Percentiles rank a stretch among this genome's conserved stretches.
Evolutionary conservation across 164 flowering plant genomes (phyloP).

Genomic region (Annona squamosa): DNA sequence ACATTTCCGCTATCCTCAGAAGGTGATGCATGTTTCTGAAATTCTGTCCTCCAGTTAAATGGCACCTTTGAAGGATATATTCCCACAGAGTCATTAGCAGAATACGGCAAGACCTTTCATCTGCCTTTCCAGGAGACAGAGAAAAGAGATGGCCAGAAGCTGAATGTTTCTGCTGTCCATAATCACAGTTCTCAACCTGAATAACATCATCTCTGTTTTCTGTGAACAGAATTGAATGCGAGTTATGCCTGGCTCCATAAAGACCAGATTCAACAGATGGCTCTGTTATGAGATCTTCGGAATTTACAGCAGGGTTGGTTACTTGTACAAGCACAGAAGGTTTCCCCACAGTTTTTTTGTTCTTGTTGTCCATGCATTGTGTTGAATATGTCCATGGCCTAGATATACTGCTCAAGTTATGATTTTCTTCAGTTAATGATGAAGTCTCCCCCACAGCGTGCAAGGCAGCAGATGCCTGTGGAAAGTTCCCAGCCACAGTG

Average conservation of each 20-base stretch:
- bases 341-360: conserved; percentile 9
- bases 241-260: conserved; percentile 16
- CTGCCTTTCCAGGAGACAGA: conserved; percentile 8
- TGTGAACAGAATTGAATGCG: conserved; percentile 30
- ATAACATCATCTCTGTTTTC: conserved; percentile 11
- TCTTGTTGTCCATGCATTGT: conserved; percentile 13
- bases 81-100: conserved; percentile 10
- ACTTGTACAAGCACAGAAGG: conserved; percentile 9
- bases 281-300: conserved; percentile 17
- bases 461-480: conserved; percentile 13
- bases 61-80: conserved; percentile 1
- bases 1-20: conserved; percentile 10
- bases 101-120: conserved; percentile 10
- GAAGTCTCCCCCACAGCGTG: conserved; percentile 31
- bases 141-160: conserved; percentile 14
- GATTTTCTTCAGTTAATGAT: conserved; percentile 27
- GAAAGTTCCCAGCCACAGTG: conserved; percentile 26
- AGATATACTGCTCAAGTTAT: conserved; percentile 19
- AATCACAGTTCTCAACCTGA: conserved; percentile 6
- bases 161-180: conserved; percentile 7
- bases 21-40: conserved; percentile 5
- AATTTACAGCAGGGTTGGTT: conserved; percentile 7
- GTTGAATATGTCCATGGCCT: conserved; percentile 24
- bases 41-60: conserved; percentile 14
- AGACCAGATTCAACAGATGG: conserved; percentile 11